Conservation (phyloP, 225 moss, liverwort and hornwort genomes). For the Polytrichum commune region DNA sequence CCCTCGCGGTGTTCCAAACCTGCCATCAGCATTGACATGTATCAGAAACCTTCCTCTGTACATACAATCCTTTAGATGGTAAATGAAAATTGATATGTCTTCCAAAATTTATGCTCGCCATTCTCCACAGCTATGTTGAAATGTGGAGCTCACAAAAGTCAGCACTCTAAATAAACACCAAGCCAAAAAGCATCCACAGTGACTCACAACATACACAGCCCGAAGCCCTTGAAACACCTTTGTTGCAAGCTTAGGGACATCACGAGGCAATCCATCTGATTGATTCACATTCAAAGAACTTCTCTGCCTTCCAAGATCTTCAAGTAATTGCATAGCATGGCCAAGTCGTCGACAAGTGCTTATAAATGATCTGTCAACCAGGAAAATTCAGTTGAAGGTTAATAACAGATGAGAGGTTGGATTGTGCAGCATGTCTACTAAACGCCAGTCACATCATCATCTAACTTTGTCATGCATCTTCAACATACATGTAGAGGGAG, state of each 20-base stretch:
- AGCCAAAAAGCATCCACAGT: neutral
- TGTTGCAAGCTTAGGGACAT: conserved; percentile 65
- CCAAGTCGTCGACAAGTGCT: conserved; percentile 83
- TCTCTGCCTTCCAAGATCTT: conserved; percentile 58
- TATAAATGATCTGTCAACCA: conserved; percentile 81
- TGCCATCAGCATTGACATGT: conserved; percentile 18
- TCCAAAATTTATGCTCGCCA: too few relatives aligned
- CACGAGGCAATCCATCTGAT: conserved; percentile 55
- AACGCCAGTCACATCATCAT: too few relatives aligned
- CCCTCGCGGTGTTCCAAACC: conserved; percentile 98
- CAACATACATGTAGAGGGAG: too few relatives aligned
- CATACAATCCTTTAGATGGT: too few relatives aligned
- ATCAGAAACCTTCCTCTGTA: too few relatives aligned
- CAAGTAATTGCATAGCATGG: conserved; percentile 71
- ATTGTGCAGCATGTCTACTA: too few relatives aligned
- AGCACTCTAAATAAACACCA: conserved; percentile 1
- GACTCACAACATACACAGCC: conserved; percentile 94
- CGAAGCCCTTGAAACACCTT: conserved; percentile 96
- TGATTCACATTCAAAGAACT: conserved; percentile 33
- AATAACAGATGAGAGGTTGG: too few relatives aligned
- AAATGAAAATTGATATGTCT: too few relatives aligned
- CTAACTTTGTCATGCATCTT: too few relatives aligned
- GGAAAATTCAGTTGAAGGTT: neutral
- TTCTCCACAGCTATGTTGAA: too few relatives aligned
- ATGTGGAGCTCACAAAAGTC: too few relatives aligned